These are phyloP conservation scores for Podospora bellae-mahoneyi DNA, from an alignment of 495 filamentous ascomycete genomes.

Conservation along the genomic window DNA sequence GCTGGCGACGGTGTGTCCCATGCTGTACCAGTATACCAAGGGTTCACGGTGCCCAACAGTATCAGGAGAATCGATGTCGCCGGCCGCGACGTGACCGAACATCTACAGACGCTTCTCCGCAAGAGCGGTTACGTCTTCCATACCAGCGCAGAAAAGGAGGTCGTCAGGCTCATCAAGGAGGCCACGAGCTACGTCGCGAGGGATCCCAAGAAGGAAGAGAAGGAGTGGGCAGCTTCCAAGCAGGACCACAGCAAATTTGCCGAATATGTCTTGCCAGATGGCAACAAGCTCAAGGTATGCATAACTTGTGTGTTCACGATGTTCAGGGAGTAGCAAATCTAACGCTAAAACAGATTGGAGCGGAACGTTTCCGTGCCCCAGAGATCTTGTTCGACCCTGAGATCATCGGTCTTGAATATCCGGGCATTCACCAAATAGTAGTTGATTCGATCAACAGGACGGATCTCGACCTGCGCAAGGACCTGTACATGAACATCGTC, in stretches of 20 bases:
- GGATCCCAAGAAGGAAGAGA: constrained; percentile 91
- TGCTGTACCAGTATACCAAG: constrained; percentile 95
- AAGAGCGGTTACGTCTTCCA: constrained; percentile 94
- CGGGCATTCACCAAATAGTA: constrained; percentile 94
- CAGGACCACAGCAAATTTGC: constrained; percentile 63
- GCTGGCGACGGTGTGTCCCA: constrained; percentile 96
- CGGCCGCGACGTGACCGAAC: constrained; percentile 95
- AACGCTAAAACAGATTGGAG: constrained; percentile 58
- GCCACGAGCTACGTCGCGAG: constrained; percentile 85
- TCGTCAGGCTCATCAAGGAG: constrained; percentile 96
- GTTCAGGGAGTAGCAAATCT: background rate
- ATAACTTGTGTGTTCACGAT: constrained; percentile 18
- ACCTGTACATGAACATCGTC: constrained; percentile 93
- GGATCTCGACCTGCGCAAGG: constrained; percentile 94
- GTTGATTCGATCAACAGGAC: constrained; percentile 94
- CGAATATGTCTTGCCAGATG: constrained; percentile 88
- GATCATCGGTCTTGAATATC: constrained; percentile 94
- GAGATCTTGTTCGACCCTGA: constrained; percentile 98
- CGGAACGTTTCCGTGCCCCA: constrained; percentile 90
- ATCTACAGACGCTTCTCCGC: constrained; percentile 85
- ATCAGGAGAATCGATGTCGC: constrained; percentile 96
- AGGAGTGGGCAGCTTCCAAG: constrained; percentile 79
- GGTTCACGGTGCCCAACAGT: constrained; percentile 92
- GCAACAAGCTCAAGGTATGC: constrained; percentile 80
- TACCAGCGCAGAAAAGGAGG: constrained; percentile 97